These are phyloP conservation scores for Erythrophleum ivorense DNA, from an alignment of 331 rosid genomes.

Conservation along the genomic window DNA sequence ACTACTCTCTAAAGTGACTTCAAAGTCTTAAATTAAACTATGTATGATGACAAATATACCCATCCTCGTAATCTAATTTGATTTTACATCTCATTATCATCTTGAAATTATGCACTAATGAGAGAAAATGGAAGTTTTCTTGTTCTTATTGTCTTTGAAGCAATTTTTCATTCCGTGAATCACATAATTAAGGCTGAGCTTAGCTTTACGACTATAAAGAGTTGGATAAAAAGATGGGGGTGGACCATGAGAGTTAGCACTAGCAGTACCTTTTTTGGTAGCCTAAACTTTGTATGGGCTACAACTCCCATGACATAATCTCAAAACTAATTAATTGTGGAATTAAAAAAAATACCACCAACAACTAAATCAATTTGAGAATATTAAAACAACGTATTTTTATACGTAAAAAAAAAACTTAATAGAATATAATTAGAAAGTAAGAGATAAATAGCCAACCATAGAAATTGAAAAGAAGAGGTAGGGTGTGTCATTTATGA, in stretches of 20 bases:
- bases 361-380: too few relatives aligned
- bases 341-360: too few relatives aligned
- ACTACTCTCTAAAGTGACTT: background rate
- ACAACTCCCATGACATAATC: too few relatives aligned
- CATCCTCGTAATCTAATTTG: too few relatives aligned
- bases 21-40: background rate
- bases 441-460: background rate
- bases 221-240: too few relatives aligned
- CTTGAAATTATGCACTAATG: conserved; percentile 3
- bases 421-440: too few relatives aligned
- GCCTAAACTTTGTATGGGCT: too few relatives aligned
- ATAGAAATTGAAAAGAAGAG: background rate
- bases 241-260: too few relatives aligned
- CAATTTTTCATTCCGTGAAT: conserved; percentile 32
- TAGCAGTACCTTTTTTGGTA: too few relatives aligned
- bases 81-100: background rate
- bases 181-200: conserved; percentile 25
- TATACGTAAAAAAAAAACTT: too few relatives aligned
- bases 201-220: conserved; percentile 37
- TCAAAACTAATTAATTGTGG: too few relatives aligned
- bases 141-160: conserved; percentile 28
- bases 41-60: conserved; percentile 14
- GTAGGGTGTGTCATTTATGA: background rate
- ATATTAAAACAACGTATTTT: too few relatives aligned
- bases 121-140: conserved; percentile 3